Evolutionary conservation across 2,329 filamentous ascomycete species (phyloP).

Genomic region (Nemania bipapillata): DNA sequence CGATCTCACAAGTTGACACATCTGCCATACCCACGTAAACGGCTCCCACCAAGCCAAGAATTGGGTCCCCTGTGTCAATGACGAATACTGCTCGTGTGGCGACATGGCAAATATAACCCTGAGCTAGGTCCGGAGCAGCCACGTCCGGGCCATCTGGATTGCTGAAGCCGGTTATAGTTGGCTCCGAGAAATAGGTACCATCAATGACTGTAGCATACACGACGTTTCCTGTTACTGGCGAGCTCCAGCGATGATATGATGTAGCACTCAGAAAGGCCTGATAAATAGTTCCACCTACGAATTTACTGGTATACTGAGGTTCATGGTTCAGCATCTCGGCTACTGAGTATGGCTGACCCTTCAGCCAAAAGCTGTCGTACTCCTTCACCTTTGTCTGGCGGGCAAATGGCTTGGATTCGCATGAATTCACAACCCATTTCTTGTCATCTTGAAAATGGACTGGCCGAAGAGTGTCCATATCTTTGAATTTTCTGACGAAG

Average conservation of each 20-base stretch:
- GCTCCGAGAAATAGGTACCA: slow-evolving; percentile 67
- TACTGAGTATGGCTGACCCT: slow-evolving; percentile 20
- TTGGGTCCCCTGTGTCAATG: slow-evolving; percentile 70
- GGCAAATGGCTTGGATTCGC: slow-evolving; percentile 14
- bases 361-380: slow-evolving; percentile 22
- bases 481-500: slow-evolving; percentile 7
- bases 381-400: slow-evolving; percentile 10
- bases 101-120: slow-evolving; percentile 71
- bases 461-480: slow-evolving; percentile 5
- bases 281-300: slow-evolving; percentile 19
- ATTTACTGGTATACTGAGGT: neutral
- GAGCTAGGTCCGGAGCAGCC: slow-evolving; percentile 56
- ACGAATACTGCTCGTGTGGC: slow-evolving; percentile 74
- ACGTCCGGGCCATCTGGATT: slow-evolving; percentile 40
- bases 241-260: slow-evolving; percentile 20
- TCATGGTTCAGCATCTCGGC: slow-evolving; percentile 15
- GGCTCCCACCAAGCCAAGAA: slow-evolving; percentile 73
- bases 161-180: slow-evolving; percentile 57
- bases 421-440: slow-evolving; percentile 15
- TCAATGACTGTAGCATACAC: slow-evolving; percentile 53
- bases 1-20: slow-evolving; percentile 75
- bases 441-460: neutral
- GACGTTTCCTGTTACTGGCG: slow-evolving; percentile 3
- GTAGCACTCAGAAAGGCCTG: slow-evolving; percentile 17
- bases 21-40: slow-evolving; percentile 78